phyloP scores from a whole-genome alignment of 176 grass and related monocot genomes.

The Alloteropsis semialata region DNA sequence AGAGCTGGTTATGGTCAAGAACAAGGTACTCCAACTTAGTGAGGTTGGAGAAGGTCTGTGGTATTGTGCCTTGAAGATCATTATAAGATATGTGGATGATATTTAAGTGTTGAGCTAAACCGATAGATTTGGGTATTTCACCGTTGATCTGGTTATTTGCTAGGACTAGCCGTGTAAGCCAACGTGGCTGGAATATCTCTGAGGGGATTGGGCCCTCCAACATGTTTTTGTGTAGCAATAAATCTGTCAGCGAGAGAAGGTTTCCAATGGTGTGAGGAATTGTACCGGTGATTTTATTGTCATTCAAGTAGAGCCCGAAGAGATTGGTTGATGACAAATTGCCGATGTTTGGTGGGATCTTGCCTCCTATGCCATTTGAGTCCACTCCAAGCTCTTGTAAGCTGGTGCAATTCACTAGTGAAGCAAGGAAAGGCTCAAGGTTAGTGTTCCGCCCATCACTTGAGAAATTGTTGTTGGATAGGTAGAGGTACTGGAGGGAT shows the following conservation, averaged over 20 bases:
- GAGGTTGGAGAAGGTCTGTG: slow-evolving; percentile 43
- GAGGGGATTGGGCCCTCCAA: slow-evolving; percentile 42
- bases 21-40: slow-evolving; percentile 31
- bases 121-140: slow-evolving; percentile 18
- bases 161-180: not conserved
- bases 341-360: slow-evolving; percentile 39
- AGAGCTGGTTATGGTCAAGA: slow-evolving; percentile 65
- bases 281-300: slow-evolving; percentile 43
- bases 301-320: slow-evolving; percentile 36
- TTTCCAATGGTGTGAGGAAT: slow-evolving; percentile 65
- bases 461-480: slow-evolving; percentile 56
- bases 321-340: slow-evolving; percentile 49
- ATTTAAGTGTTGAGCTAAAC: not conserved
- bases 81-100: not conserved
- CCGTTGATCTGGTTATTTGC: not conserved
- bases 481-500: slow-evolving; percentile 41
- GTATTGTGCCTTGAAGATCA: slow-evolving; percentile 41
- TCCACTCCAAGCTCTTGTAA: slow-evolving; percentile 53
- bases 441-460: slow-evolving; percentile 38
- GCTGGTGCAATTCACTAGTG: slow-evolving; percentile 53
- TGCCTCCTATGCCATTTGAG: slow-evolving; percentile 37
- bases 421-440: slow-evolving; percentile 55
- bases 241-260: slow-evolving; percentile 17
- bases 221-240: not conserved
- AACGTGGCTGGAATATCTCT: not conserved